phyloP scores from a whole-genome alignment of 2,329 filamentous ascomycete genomes.

The Penicillium vulpinum region DNA sequence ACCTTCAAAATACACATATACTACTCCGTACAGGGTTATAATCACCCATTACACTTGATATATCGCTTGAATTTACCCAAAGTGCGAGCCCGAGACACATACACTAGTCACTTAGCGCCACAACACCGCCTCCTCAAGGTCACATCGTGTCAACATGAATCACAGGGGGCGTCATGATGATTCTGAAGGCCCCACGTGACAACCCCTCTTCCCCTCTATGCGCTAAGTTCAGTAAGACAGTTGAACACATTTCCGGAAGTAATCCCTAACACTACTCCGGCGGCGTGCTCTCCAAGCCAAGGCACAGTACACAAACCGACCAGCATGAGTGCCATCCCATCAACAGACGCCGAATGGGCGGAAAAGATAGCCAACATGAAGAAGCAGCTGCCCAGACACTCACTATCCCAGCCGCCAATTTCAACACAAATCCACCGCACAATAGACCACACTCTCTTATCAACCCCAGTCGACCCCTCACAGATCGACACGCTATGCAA shows the following conservation, averaged over 20 bases:
- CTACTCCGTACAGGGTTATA: background rate
- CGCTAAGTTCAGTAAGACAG: background rate
- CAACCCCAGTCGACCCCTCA: conserved; percentile 44
- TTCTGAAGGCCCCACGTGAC: conserved; percentile 21
- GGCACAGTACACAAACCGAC: conserved; percentile 1
- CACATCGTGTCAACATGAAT: conserved; percentile 14
- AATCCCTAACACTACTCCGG: background rate
- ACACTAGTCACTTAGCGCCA: conserved; percentile 8
- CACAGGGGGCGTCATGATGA: conserved; percentile 13
- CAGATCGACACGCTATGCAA: conserved; percentile 57
- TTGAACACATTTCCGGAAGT: background rate
- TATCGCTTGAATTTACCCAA: background rate
- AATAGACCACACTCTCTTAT: conserved; percentile 48
- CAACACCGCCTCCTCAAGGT: conserved; percentile 2
- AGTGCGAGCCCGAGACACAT: background rate
- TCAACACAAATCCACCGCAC: conserved; percentile 33
- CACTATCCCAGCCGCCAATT: conserved; percentile 25
- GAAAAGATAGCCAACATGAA: conserved; percentile 29
- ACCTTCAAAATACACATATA: background rate
- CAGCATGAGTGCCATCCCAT: conserved; percentile 29
- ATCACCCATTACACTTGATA: background rate
- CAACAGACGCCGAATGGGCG: conserved; percentile 37
- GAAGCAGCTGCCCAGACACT: conserved; percentile 26
- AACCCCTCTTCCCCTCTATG: conserved; percentile 3
- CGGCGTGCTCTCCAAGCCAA: background rate